These are phyloP conservation scores for Fusarium chuoi DNA, from an alignment of 2,329 filamentous ascomycete species.

Conservation along the genomic window DNA sequence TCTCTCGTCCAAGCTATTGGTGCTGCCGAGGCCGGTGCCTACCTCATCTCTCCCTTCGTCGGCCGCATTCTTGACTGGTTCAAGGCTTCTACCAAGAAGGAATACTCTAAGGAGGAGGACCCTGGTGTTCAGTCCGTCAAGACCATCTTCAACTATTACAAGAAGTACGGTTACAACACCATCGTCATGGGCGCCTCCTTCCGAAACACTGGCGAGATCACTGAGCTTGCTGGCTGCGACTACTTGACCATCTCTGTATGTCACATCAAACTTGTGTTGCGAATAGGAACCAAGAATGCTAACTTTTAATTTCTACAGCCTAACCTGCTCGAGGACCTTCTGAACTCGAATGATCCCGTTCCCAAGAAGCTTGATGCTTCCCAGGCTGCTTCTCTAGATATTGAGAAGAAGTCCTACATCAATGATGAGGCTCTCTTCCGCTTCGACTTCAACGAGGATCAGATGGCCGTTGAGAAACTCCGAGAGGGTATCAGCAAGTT, in stretches of 20 bases:
- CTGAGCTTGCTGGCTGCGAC: conserved; percentile 96
- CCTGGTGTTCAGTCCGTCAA: conserved; percentile 95
- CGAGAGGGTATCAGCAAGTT: conserved; percentile 99
- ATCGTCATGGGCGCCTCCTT: conserved; percentile 99
- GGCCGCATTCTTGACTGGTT: conserved; percentile 99
- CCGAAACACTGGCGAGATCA: conserved; percentile 96
- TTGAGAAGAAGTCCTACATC: conserved; percentile 92
- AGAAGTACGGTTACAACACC: conserved; percentile 99
- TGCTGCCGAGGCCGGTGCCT: conserved; percentile 92
- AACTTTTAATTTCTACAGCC: conserved; percentile 63
- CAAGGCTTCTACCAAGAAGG: conserved; percentile 96
- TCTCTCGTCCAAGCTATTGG: conserved; percentile 93
- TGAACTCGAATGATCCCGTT: conserved; percentile 82
- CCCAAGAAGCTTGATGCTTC: conserved; percentile 91
- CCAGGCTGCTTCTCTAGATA: conserved; percentile 72
- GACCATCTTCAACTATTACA: conserved; percentile 99
- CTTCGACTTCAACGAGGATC: conserved; percentile 99
- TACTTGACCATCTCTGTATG: conserved; percentile 97
- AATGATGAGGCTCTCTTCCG: conserved; percentile 90
- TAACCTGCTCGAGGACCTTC: conserved; percentile 91
- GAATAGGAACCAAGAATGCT: conserved; percentile 22
- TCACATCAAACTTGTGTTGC: conserved; percentile 35
- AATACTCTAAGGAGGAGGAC: conserved; percentile 89
- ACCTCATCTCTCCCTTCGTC: conserved; percentile 99
- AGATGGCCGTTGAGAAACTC: conserved; percentile 99